Evolutionary conservation across 2,329 filamentous ascomycete species (phyloP).

Genomic region (Aspergillus fischeri): DNA sequence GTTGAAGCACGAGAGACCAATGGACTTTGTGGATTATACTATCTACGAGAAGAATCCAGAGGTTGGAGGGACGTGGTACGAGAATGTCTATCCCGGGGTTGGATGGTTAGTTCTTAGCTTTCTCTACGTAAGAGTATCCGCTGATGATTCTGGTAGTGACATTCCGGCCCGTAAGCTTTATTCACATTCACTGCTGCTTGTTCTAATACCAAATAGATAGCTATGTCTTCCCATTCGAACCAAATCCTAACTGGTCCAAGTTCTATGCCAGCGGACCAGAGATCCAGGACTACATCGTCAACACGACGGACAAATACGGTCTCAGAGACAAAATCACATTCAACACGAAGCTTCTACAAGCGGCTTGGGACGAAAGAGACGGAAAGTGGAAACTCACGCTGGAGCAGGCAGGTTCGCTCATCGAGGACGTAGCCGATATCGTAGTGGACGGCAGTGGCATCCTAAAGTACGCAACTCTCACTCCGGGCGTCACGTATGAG

Average conservation of each 20-base stretch:
- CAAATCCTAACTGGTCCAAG: conserved; percentile 40
- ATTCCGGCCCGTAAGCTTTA: not conserved
- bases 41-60: conserved; percentile 25
- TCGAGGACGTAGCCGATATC: conserved; percentile 13
- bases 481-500: not conserved
- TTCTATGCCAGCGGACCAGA: conserved; percentile 38
- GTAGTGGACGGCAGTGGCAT: conserved; percentile 26
- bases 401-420: conserved; percentile 5
- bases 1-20: conserved; percentile 30
- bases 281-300: conserved; percentile 41
- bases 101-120: conserved; percentile 12
- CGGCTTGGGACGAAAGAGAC: conserved; percentile 30
- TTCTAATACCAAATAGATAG: conserved; percentile 20
- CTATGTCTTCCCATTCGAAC: conserved; percentile 39
- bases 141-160: conserved; percentile 12
- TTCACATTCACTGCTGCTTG: not conserved
- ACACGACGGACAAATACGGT: conserved; percentile 36
- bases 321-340: conserved; percentile 36
- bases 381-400: conserved; percentile 16
- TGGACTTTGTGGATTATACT: conserved; percentile 13
- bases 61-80: conserved; percentile 24
- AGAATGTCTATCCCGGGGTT: conserved; percentile 30
- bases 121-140: not conserved
- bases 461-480: conserved; percentile 14
- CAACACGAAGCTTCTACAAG: conserved; percentile 35